Base-by-base conservation (phyloP, 441 rosid species). In the Francoa sonchifolia region DNA sequence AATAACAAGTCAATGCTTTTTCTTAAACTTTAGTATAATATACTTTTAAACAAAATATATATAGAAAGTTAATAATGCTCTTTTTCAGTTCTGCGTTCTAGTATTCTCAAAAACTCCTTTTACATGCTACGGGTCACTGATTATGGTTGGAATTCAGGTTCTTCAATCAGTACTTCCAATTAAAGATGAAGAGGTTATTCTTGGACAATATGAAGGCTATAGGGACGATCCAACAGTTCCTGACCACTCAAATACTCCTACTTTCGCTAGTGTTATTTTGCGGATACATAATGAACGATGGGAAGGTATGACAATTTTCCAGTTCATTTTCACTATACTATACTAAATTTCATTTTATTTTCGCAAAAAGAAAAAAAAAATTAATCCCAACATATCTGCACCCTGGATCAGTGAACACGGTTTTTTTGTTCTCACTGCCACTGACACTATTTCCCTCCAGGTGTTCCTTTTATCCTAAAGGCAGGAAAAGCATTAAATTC, bases 401-500 rank as follows among this genome's bases (percentile, higher is more conserved):
- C n/a, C n/a, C n/a, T n/a, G n/a, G n/a, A n/a, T n/a, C n/a, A n/a
- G n/a, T n/a, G 48, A 33, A n/a, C 19, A 48, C 23, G 41, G 18
- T 19, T 19, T 37, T 53, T 50, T 43, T 57, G 22, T 31, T 14
- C 22, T 17, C 30, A 10, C n/a, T 38, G 16, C 36, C 33, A 19
- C 25, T 40, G 23, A 27, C 19, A 14, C 51, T 44, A 39, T 8
- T 44, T 55, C 35, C 13, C 59, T 57, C 39, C 77, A 86, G 96
- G 99, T 39, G 94, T 92, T 54, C 99, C 96, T 48, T 92, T 86
- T 56, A 72, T 92, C 41, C 50, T 86, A 14, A 92, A 92, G 86
- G 99, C 99, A 1, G 97, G 99, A 52, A 92, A 87, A 66, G 96
- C 97, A 57, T 59, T 92, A 50, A 71, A 71, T 58, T 90, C 99